Conservation (phyloP, 2,329 filamentous ascomycete genomes). For the Talaromyces sp. region DNA sequence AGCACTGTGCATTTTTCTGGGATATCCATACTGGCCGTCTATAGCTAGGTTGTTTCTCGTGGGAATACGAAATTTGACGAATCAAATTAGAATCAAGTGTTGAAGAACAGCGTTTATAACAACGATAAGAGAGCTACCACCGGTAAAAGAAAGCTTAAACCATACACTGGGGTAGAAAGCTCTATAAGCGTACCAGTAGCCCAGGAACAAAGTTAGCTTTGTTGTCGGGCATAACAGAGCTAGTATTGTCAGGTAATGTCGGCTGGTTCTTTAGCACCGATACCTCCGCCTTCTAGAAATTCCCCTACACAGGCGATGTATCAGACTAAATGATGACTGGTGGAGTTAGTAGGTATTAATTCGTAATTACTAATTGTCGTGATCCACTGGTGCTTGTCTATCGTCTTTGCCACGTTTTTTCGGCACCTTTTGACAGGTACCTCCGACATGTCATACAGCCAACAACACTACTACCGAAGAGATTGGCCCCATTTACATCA, state of each 20-base stretch:
- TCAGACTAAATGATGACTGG: neutral
- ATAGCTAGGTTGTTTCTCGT: neutral
- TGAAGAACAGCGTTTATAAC: neutral
- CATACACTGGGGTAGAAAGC: neutral
- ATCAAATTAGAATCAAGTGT: neutral
- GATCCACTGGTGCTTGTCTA: neutral
- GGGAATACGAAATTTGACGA: neutral
- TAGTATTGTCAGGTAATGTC: neutral
- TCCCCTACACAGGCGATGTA: neutral
- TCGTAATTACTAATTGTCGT: neutral
- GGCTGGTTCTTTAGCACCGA: neutral
- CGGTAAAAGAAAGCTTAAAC: neutral
- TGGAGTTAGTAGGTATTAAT: neutral
- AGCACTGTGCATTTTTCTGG: constrained; percentile 32
- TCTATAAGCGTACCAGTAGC: neutral
- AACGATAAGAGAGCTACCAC: neutral
- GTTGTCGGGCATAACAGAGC: neutral
- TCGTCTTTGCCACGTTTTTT: neutral
- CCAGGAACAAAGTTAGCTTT: neutral
- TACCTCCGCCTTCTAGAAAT: neutral
- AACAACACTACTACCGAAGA: neutral
- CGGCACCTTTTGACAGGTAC: neutral
- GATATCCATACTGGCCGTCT: constrained; percentile 11
- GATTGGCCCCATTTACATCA: neutral
- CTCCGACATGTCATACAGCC: neutral